Base-by-base conservation (phyloP, 352 stramenopile genomes). In the Thalassiosira sp. region DNA sequence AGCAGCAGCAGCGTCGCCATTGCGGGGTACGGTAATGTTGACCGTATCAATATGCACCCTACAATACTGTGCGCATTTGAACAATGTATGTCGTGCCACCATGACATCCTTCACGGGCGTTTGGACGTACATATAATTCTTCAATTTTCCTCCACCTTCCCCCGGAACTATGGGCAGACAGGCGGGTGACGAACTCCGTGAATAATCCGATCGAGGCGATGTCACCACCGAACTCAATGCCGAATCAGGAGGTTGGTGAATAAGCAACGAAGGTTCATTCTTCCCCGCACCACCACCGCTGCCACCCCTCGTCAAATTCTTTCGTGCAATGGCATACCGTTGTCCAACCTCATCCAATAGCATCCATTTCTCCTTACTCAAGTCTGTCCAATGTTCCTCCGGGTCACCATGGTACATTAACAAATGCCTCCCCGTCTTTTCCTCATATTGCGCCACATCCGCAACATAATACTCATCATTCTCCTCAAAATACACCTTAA, bases 381-480 rank as follows among this genome's bases (percentile, higher is more conserved):
- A 60, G 72, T 93, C 82, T 16, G 87, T 85, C 88, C 86, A 92
- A 67, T 80, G 61, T 66, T 92, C 85, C 59, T 91, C 81, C 16
- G 80, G 24, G 43, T 87, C 76, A 58, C 78, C 75, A 22, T 79
- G 48, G 75, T 91, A 92, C 51, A 91, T 86, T 8, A 94, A 42
- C 15, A 85, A 69, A 74, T 94, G 87, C 57, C 85, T 85, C 7
- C 78, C 71, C 8, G 24, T 90, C 11, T 40, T 46, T 31, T 61
- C 43, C 78, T 94, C 76, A 60, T 88, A 94, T 27, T 90, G 63
- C 1, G 76, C 72, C 13, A 94, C 82, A 75, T 94, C 87, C 0
- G 82, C 89, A 6, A 82, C 59, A 63, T 89, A 90, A 68, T 89
- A 92, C 61, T 90, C 73, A 20, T 88, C 69, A 56, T 83, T 76